These are phyloP conservation scores for Eucalyptus cloeziana DNA, from an alignment of 345 rosid species.

Conservation along the genomic window DNA sequence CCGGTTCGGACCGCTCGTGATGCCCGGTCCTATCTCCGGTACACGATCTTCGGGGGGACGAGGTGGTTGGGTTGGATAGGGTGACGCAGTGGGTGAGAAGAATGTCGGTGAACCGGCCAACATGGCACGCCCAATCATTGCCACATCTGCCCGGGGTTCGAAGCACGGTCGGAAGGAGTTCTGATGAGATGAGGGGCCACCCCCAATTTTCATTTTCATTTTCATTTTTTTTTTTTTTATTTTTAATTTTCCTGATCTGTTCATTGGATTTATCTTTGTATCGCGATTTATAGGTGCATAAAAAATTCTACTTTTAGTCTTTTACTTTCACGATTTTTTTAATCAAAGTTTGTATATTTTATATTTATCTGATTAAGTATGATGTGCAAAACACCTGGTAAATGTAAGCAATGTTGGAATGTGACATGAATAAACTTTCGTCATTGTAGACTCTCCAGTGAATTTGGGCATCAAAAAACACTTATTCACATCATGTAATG, in stretches of 20 bases:
- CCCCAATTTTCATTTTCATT: not conserved
- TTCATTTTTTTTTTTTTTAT: too few relatives aligned
- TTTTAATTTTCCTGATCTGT: not conserved
- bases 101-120: not conserved
- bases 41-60: not conserved
- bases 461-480: not conserved
- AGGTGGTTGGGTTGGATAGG: not conserved
- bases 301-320: not conserved
- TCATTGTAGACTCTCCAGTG: fast-evolving
- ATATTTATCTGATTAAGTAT: not conserved
- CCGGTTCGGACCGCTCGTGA: not conserved
- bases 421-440: not conserved
- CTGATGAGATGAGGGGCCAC: not conserved
- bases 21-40: not conserved
- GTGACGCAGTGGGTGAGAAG: not conserved
- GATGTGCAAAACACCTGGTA: not conserved
- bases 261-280: not conserved
- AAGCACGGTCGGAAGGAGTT: not conserved
- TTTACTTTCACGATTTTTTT: not conserved
- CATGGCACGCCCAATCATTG: not conserved
- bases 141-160: not conserved
- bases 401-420: not conserved
- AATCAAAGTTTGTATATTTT: not conserved
- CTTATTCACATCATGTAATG: not conserved
- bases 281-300: not conserved